These are phyloP conservation scores for Liquidambar formosana DNA, from an alignment of 164 flowering plant species.

Conservation along the genomic window DNA sequence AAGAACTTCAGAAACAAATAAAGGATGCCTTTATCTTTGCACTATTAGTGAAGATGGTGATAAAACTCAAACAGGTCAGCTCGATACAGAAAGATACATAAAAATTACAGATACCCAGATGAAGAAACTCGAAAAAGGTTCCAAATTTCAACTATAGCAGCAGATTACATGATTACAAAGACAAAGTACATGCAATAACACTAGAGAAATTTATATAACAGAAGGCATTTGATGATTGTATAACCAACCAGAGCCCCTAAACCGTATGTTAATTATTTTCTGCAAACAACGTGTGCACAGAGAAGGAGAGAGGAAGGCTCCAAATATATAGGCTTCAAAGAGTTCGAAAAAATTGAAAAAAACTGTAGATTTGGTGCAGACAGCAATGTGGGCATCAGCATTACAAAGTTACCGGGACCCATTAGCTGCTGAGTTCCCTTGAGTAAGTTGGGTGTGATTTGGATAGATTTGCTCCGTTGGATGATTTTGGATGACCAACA, in stretches of 20 bases:
- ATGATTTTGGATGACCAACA: no score
- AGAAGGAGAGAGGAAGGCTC: conserved; percentile 16
- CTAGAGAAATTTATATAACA: background rate
- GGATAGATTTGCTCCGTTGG: no score
- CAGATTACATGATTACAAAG: conserved; percentile 8
- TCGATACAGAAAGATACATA: conserved; percentile 6
- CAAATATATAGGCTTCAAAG: conserved; percentile 34
- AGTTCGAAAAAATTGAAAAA: conserved; percentile 11
- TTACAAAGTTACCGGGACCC: no score
- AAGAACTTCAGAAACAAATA: background rate
- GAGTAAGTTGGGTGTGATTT: no score
- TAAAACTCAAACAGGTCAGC: no score
- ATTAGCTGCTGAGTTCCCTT: no score
- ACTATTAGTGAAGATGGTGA: no score
- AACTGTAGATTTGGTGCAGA: conserved; percentile 36
- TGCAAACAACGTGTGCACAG: conserved; percentile 16
- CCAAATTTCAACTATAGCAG: conserved; percentile 12
- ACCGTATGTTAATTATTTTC: no score
- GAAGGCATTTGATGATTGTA: background rate
- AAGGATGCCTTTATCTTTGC: background rate
- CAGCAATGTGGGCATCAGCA: conserved; percentile 16
- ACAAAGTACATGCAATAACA: background rate
- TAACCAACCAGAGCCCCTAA: no score
- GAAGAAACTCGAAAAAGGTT: conserved; percentile 5
- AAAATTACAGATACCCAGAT: conserved; percentile 18